Conservation (phyloP, 2,329 filamentous ascomycete species). For the Fusarium sp. region DNA sequence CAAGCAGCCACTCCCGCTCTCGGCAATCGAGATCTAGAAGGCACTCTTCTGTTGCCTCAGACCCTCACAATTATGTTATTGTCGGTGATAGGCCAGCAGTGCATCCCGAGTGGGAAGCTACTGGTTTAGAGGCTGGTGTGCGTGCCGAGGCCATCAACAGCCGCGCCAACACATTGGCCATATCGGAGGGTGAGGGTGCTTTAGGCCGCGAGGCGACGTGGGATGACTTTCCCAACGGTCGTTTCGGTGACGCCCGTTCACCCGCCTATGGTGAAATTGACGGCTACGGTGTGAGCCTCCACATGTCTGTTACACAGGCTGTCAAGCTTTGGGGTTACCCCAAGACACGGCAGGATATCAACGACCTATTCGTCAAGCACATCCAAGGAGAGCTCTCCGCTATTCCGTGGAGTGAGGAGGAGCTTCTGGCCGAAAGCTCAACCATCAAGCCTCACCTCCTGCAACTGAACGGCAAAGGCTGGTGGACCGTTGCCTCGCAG, state of each 20-base stretch:
- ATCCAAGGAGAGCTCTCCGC: constrained; percentile 82
- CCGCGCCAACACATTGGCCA: constrained; percentile 87
- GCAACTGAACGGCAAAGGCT: constrained; percentile 81
- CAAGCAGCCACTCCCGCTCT: constrained; percentile 52
- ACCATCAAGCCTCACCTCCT: constrained; percentile 83
- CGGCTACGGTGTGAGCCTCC: constrained; percentile 96
- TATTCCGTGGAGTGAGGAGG: constrained; percentile 95
- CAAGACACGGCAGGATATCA: constrained; percentile 77
- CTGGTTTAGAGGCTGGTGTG: constrained; percentile 81
- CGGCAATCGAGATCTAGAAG: constrained; percentile 68
- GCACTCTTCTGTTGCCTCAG: constrained; percentile 83
- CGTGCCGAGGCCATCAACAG: constrained; percentile 79
- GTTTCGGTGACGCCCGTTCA: constrained; percentile 93
- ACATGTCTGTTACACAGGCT: constrained; percentile 88
- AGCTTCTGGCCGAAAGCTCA: constrained; percentile 83
- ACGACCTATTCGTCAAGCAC: constrained; percentile 81
- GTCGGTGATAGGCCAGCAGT: constrained; percentile 73
- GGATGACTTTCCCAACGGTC: constrained; percentile 98
- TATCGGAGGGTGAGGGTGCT: constrained; percentile 91
- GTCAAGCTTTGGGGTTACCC: constrained; percentile 88
- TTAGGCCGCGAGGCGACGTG: constrained; percentile 95
- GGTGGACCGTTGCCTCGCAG: constrained; percentile 97
- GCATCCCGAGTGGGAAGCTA: constrained; percentile 75
- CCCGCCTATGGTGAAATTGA: constrained; percentile 97
- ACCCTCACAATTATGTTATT: constrained; percentile 89